phyloP scores from a whole-genome alignment of 139 green algal species.

The Chlamydomonas eustigma region DNA sequence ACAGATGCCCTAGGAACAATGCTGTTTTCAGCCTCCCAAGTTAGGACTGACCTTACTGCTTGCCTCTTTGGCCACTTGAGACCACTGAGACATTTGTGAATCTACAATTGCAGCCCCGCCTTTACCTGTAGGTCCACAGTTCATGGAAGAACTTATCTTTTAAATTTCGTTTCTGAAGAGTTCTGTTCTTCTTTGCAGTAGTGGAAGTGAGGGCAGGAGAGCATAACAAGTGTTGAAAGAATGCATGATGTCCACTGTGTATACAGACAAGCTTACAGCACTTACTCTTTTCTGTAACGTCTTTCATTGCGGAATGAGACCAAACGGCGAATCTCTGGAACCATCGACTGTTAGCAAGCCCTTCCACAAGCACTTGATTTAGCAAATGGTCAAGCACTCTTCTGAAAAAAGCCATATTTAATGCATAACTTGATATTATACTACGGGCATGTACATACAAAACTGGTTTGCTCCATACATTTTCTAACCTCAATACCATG shows the following conservation, averaged over 20 bases:
- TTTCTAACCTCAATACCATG: too few species aligned
- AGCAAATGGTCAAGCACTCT: conserved; percentile 32
- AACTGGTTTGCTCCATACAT: too few species aligned
- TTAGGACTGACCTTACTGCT: neutral
- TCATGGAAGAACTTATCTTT: too few species aligned
- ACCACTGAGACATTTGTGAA: neutral
- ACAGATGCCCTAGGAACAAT: neutral
- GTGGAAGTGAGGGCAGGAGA: too few species aligned
- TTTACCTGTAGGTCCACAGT: neutral
- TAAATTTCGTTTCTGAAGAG: too few species aligned
- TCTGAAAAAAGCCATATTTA: conserved; percentile 23
- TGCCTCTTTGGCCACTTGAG: neutral
- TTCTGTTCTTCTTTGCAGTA: too few species aligned
- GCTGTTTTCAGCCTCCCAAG: neutral
- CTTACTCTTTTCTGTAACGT: neutral
- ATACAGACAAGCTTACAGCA: too few species aligned
- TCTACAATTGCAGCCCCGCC: neutral
- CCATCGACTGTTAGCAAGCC: conserved; percentile 27
- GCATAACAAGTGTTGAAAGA: too few species aligned
- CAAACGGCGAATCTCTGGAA: conserved; percentile 24
- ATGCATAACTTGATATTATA: too few species aligned
- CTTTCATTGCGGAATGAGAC: neutral
- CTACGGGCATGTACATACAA: too few species aligned
- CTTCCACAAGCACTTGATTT: conserved; percentile 38
- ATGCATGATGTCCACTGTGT: too few species aligned